phyloP scores from a whole-genome alignment of 2,329 filamentous ascomycete species.

The Magnaporthiopsis rhizophila region DNA sequence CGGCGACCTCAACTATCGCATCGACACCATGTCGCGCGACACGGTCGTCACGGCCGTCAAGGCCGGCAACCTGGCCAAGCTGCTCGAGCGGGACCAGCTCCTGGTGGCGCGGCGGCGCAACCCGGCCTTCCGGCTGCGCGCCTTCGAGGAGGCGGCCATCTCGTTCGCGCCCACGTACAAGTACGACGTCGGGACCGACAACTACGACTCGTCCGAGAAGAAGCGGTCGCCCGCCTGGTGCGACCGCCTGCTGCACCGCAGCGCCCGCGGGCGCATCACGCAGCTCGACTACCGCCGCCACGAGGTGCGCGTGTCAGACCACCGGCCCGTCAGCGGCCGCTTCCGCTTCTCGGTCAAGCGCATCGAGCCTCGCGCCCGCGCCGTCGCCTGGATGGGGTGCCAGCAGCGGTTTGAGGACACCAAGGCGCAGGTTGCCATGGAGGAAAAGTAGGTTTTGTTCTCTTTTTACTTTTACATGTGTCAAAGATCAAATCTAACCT shows the following conservation, averaged over 20 bases:
- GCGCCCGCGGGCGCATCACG: constrained; percentile 64
- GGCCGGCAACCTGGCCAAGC: constrained; percentile 70
- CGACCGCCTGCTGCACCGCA: constrained; percentile 83
- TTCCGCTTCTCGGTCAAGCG: constrained; percentile 83
- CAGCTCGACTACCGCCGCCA: constrained; percentile 84
- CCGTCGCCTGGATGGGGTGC: constrained; percentile 61
- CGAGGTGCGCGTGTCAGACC: constrained; percentile 85
- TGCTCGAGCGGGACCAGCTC: constrained; percentile 89
- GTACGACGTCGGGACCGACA: constrained; percentile 92
- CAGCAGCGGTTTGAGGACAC: constrained; percentile 67
- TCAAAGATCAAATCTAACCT: constrained; percentile 13
- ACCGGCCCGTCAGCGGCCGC: constrained; percentile 79
- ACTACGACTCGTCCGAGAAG: constrained; percentile 92
- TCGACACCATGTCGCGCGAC: constrained; percentile 93
- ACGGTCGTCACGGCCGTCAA: constrained; percentile 82
- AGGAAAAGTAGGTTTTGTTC: constrained; percentile 62
- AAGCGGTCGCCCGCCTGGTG: constrained; percentile 93
- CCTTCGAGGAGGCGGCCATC: constrained; percentile 86
- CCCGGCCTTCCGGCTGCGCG: constrained; percentile 77
- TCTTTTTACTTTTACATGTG: not conserved
- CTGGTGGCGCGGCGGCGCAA: constrained; percentile 84
- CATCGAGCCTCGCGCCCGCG: constrained; percentile 60
- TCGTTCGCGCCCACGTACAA: constrained; percentile 96
- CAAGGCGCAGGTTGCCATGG: constrained; percentile 57
- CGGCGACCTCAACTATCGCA: constrained; percentile 95